phyloP scores from a whole-genome alignment of 306 rosid species.

The Trichosanthes truncata region DNA sequence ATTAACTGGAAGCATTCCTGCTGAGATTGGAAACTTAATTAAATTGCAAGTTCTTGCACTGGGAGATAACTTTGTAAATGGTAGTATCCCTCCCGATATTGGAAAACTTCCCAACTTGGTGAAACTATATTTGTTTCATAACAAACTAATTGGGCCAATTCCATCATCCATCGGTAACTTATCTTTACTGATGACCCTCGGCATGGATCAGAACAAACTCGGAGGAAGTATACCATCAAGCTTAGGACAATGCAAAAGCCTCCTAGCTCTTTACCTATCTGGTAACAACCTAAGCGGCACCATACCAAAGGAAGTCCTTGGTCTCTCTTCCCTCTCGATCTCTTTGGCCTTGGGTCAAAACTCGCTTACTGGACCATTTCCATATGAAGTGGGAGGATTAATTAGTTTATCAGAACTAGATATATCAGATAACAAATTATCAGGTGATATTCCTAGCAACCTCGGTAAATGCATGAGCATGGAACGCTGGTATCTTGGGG shows the following conservation, averaged over 20 bases:
- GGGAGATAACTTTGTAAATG: neutral
- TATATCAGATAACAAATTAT: too few relatives aligned
- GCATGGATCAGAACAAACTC: constrained; percentile 9
- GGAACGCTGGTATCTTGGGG: neutral
- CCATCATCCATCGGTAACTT: constrained; percentile 25
- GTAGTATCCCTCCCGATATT: neutral
- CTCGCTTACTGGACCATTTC: constrained; percentile 19
- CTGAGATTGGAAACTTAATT: neutral
- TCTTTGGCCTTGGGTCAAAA: constrained; percentile 14
- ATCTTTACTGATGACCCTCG: constrained; percentile 6
- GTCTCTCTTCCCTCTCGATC: constrained; percentile 16
- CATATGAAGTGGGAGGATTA: constrained; percentile 18
- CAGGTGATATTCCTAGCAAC: constrained; percentile 12
- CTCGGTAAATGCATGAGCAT: constrained; percentile 7
- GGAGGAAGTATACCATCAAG: too few relatives aligned
- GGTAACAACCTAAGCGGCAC: constrained; percentile 19
- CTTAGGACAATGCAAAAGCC: constrained; percentile 17
- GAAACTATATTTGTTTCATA: accelerated
- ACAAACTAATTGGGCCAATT: neutral
- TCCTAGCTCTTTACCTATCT: constrained; percentile 7
- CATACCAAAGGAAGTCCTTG: constrained; percentile 19
- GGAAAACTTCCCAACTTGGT: neutral
- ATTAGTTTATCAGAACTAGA: constrained; percentile 1
- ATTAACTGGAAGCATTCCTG: neutral
- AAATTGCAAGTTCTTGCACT: neutral